These are phyloP conservation scores for Aspergillus uvarum DNA, from an alignment of 2,329 filamentous ascomycete species.

Conservation along the genomic window DNA sequence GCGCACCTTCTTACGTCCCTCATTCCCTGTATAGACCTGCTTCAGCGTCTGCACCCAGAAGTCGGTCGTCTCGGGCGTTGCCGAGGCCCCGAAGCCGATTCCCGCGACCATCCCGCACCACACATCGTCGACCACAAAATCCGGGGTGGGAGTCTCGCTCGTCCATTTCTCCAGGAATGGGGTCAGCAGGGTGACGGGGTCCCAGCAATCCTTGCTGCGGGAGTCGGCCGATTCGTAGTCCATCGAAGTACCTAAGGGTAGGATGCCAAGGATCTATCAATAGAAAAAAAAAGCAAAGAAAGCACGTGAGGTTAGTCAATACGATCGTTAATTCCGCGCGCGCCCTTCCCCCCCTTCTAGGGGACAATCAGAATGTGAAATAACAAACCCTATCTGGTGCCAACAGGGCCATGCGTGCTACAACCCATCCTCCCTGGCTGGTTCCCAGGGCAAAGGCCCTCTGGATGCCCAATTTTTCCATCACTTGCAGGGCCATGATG, in stretches of 20 bases:
- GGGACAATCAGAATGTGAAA: not conserved
- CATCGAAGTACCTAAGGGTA: constrained; percentile 54
- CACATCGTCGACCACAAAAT: constrained; percentile 44
- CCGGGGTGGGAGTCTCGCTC: constrained; percentile 36
- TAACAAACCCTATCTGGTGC: constrained; percentile 46
- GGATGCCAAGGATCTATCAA: constrained; percentile 50
- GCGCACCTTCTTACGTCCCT: constrained; percentile 47
- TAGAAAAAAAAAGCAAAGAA: not conserved
- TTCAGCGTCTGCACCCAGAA: constrained; percentile 50
- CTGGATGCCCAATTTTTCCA: constrained; percentile 50
- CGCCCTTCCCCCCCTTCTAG: too few species aligned
- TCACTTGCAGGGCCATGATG: constrained; percentile 55
- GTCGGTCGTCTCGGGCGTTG: constrained; percentile 35
- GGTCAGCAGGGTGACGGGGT: constrained; percentile 37
- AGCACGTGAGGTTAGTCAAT: not conserved
- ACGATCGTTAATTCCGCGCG: not conserved
- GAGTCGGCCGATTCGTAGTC: constrained; percentile 50
- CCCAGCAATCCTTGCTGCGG: constrained; percentile 51
- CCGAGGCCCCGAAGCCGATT: constrained; percentile 49
- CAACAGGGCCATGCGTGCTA: constrained; percentile 53
- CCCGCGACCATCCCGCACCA: constrained; percentile 50
- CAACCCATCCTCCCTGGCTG: constrained; percentile 56
- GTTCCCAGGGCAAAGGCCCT: constrained; percentile 52
- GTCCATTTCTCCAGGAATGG: constrained; percentile 44
- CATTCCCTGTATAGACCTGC: constrained; percentile 50